Base-by-base conservation (phyloP, 2,329 filamentous ascomycete genomes). In the Penicillium sp. region DNA sequence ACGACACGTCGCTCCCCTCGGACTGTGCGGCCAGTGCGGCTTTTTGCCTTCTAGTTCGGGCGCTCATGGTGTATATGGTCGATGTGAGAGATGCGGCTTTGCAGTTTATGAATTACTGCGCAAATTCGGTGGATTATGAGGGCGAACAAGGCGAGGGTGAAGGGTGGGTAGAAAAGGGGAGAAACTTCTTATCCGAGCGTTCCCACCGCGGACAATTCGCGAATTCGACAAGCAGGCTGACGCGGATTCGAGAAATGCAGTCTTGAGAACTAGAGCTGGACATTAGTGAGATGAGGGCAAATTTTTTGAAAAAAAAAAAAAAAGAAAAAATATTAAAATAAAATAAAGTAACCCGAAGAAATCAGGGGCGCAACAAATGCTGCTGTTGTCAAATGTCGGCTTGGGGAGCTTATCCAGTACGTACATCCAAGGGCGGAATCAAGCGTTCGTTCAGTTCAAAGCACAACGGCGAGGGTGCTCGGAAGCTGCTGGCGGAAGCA, bases 41-140 rank as follows among this genome's bases (percentile, higher is more conserved):
- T 64, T 78, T 78, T 68, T 79, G 77, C 66, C 71, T 74, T 67
- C 76, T 74, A 59, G 77, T 79, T 64, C 75, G 68, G 47, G 75
- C 72, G 62, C 71, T 76, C 76, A 79, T 79, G 58, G 61, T 70
- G 66, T 47, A 26, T 35, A 30, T 38, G 23, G 3, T n/a, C 3
- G 21, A 7, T 13, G 47, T 8, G 26, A 48, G 21, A 35, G 5
- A 26, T 38, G 19, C 23, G 41, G 38, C 50, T 35, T 13, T 19
- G 31, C n/a, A n/a, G n/a, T 15, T 35, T 57, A 44, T 44, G 15
- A 17, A 38, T 13, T n/a, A 35, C 38, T 8, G 44, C 30, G 26
- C 26, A 26, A 41, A 41, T 41, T 41, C 13, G 35, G 1, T 29
- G 31, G 23, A 30, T 19, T 26, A 29, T 11, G 31, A 41, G 46